Evolutionary conservation across 2,329 filamentous ascomycete species (phyloP).

Genomic region (Sphaerostilbella broomeana): DNA sequence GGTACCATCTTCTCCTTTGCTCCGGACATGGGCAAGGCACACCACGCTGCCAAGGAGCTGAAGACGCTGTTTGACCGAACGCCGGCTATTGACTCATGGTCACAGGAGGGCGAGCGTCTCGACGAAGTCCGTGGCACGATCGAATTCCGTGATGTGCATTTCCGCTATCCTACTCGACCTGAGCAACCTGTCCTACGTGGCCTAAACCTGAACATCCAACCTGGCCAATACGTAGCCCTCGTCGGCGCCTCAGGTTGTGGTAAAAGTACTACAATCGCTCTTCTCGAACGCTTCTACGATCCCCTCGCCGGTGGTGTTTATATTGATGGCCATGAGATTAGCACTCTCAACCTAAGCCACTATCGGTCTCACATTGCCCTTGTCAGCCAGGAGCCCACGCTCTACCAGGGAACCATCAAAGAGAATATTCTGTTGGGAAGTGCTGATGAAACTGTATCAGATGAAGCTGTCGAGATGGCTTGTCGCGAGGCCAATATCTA

Average conservation of each 20-base stretch:
- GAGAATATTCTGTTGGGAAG: conserved; percentile 85
- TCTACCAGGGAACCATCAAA: conserved; percentile 86
- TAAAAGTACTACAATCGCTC: conserved; percentile 86
- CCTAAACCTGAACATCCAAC: conserved; percentile 67
- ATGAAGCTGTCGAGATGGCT: conserved; percentile 67
- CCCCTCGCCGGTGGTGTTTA: conserved; percentile 75
- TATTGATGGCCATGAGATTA: conserved; percentile 78
- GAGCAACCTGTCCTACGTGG: conserved; percentile 87
- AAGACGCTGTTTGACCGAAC: conserved; percentile 78
- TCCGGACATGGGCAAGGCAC: conserved; percentile 89
- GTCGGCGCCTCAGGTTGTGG: conserved; percentile 91
- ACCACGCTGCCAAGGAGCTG: conserved; percentile 72
- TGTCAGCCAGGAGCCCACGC: conserved; percentile 87
- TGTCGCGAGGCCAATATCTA: conserved; percentile 90
- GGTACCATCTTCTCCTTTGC: conserved; percentile 85
- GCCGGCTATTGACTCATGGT: conserved; percentile 79
- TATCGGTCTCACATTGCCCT: conserved; percentile 80
- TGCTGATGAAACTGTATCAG: conserved; percentile 57
- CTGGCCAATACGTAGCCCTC: conserved; percentile 78
- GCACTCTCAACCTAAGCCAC: conserved; percentile 72
- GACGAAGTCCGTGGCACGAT: conserved; percentile 65
- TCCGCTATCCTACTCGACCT: conserved; percentile 85
- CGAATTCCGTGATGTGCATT: conserved; percentile 89
- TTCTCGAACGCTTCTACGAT: conserved; percentile 93
- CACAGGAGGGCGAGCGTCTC: conserved; percentile 58